Conservation (phyloP, 2,329 filamentous ascomycete species). For the Talaromyces rugulosus region DNA sequence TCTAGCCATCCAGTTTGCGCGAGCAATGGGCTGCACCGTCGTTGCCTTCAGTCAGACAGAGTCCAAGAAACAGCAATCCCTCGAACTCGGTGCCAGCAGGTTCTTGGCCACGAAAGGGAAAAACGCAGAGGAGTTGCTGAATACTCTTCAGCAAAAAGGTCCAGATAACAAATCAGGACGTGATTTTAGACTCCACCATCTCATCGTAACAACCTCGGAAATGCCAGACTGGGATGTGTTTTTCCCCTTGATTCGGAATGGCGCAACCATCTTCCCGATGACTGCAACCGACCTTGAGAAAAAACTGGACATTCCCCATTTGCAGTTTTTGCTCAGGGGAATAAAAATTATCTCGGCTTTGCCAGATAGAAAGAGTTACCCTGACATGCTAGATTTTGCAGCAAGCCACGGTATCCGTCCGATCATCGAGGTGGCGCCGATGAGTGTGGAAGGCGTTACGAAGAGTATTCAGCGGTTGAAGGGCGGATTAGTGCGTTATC, state of each 20-base stretch:
- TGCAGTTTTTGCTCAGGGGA: too few relatives aligned
- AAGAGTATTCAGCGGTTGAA: conserved; percentile 5
- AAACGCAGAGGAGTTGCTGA: conserved; percentile 15
- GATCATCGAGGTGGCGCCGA: conserved; percentile 38
- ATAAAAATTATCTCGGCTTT: too few relatives aligned
- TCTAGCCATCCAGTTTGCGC: conserved; percentile 66
- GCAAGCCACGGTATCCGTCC: conserved; percentile 38
- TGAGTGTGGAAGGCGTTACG: conserved; percentile 30
- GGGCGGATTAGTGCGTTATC: conserved; percentile 5
- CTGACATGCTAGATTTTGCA: conserved; percentile 38
- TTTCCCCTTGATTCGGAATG: too few relatives aligned
- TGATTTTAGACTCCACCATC: too few relatives aligned
- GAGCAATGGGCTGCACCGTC: conserved; percentile 64
- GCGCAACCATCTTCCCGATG: too few relatives aligned
- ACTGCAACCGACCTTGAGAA: too few relatives aligned
- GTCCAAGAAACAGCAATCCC: conserved; percentile 49
- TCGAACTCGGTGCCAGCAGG: conserved; percentile 49
- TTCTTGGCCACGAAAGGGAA: conserved; percentile 57
- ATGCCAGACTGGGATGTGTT: too few relatives aligned
- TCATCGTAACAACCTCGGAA: too few relatives aligned
- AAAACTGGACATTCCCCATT: too few relatives aligned
- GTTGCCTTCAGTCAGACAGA: conserved; percentile 51
- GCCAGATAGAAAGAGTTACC: too few relatives aligned
- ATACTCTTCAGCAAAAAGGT: too few relatives aligned
- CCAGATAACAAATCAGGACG: too few relatives aligned